phyloP scores from a whole-genome alignment of 2,329 filamentous ascomycete genomes.

The Scolecobasidium constrictum region DNA sequence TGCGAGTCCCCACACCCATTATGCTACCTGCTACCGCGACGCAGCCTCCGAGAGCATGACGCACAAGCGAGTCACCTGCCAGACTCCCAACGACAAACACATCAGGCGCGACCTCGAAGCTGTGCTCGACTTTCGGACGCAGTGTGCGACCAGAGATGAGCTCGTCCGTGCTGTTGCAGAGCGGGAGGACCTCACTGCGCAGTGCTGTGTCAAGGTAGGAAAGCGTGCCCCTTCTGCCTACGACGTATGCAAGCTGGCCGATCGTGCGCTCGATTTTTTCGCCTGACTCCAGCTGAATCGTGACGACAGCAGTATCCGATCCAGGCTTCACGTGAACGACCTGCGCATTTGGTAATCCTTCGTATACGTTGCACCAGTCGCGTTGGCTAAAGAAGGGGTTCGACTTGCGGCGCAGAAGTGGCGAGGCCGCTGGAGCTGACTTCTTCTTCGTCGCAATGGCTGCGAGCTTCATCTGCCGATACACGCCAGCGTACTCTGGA shows the following conservation, averaged over 20 bases:
- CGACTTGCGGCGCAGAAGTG: slow-evolving; percentile 22
- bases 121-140: slow-evolving; percentile 37
- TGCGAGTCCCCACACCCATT: slow-evolving; percentile 16
- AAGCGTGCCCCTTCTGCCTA: slow-evolving; percentile 45
- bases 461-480: slow-evolving; percentile 48
- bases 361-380: slow-evolving; percentile 40
- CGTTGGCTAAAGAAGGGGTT: slow-evolving; percentile 36
- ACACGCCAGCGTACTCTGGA: slow-evolving; percentile 50
- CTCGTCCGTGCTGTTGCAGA: background rate
- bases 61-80: slow-evolving; percentile 49
- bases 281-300: slow-evolving; percentile 32
- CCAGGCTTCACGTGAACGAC: slow-evolving; percentile 27
- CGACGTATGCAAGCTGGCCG: slow-evolving; percentile 41
- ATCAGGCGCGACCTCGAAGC: slow-evolving; percentile 40
- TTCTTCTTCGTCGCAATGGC: slow-evolving; percentile 12
- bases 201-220: slow-evolving; percentile 38
- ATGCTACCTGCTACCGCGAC: slow-evolving; percentile 45
- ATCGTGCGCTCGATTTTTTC: slow-evolving; percentile 34
- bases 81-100: slow-evolving; percentile 49
- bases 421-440: slow-evolving; percentile 10
- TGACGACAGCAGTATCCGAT: slow-evolving; percentile 23
- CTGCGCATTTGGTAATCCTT: slow-evolving; percentile 44
- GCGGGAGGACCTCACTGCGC: slow-evolving; percentile 33
- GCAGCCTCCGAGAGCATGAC: slow-evolving; percentile 49
- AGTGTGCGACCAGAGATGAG: slow-evolving; percentile 43